Conservation (phyloP, 768 basidiomycete genomes). For the Erythrobasidium yunnanense region DNA sequence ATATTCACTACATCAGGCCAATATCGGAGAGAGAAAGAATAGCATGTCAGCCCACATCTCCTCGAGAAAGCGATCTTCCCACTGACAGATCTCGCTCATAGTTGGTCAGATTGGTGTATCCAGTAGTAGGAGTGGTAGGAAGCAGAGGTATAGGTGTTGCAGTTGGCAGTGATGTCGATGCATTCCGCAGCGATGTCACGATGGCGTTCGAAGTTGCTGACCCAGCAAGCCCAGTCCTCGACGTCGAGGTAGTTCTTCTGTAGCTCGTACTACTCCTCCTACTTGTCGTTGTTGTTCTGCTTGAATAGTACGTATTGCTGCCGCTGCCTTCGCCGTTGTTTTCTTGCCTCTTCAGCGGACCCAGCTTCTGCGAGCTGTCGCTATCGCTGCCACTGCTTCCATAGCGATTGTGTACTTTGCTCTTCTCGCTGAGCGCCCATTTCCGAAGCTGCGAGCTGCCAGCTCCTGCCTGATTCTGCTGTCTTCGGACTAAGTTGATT, state of each 20-base stretch:
- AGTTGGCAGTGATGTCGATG: neutral
- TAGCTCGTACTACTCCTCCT: neutral
- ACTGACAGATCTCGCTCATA: conserved; percentile 38
- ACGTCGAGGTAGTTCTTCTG: conserved; percentile 11
- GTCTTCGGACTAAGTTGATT: too few species aligned
- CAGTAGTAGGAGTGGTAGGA: neutral
- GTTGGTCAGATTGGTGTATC: conserved; percentile 34
- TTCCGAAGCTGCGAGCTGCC: neutral
- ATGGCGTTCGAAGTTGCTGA: neutral
- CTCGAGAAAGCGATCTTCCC: too few species aligned
- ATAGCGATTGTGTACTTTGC: neutral
- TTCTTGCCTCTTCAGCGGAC: neutral
- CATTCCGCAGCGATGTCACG: neutral
- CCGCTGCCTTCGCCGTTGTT: neutral
- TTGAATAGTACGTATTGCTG: neutral
- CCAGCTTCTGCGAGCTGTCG: neutral
- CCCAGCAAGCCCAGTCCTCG: conserved; percentile 20
- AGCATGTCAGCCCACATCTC: conserved; percentile 50
- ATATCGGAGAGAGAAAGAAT: too few species aligned
- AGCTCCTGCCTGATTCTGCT: neutral
- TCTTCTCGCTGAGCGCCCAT: conserved; percentile 14
- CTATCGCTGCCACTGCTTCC: neutral
- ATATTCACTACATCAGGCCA: conserved; percentile 31
- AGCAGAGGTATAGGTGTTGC: neutral
- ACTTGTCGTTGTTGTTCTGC: too few species aligned